Conservation (phyloP, 768 basidiomycete genomes). For the Tremella yokohamensis region DNA sequence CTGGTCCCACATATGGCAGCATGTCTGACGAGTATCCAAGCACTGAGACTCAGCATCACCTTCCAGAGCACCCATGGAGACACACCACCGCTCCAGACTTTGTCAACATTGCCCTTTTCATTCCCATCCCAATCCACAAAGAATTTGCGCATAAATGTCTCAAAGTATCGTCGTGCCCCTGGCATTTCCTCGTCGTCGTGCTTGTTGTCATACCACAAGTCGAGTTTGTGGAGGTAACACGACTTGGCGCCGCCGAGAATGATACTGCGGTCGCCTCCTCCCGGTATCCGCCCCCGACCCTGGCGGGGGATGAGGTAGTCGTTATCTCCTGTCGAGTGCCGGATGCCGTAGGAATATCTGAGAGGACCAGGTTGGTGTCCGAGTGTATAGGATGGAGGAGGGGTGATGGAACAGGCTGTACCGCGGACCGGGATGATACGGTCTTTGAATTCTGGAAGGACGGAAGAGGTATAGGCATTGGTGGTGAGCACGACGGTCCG, state of each 20-base stretch:
- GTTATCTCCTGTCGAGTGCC: constrained; percentile 25
- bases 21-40: constrained; percentile 36
- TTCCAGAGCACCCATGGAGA: neutral
- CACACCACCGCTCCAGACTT: constrained; percentile 38
- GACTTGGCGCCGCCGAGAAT: constrained; percentile 41
- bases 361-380: constrained; percentile 22
- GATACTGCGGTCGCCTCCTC: constrained; percentile 26
- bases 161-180: constrained; percentile 30
- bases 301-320: constrained; percentile 42
- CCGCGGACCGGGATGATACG: constrained; percentile 36
- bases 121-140: constrained; percentile 30
- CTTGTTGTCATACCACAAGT: constrained; percentile 31
- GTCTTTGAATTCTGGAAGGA: constrained; percentile 62
- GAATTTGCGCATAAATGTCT: constrained; percentile 29
- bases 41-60: constrained; percentile 11
- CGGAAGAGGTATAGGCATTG: constrained; percentile 74
- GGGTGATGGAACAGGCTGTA: constrained; percentile 37
- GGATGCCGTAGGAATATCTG: constrained; percentile 30
- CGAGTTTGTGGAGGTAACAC: constrained; percentile 14
- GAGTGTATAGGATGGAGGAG: constrained; percentile 16
- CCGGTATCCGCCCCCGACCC: constrained; percentile 30
- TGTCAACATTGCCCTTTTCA: constrained; percentile 29
- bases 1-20: constrained; percentile 31
- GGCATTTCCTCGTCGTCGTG: constrained; percentile 31
- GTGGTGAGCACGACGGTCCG: constrained; percentile 74